phyloP scores from a whole-genome alignment of 2,329 filamentous ascomycete species.

The Septoria linicola region DNA sequence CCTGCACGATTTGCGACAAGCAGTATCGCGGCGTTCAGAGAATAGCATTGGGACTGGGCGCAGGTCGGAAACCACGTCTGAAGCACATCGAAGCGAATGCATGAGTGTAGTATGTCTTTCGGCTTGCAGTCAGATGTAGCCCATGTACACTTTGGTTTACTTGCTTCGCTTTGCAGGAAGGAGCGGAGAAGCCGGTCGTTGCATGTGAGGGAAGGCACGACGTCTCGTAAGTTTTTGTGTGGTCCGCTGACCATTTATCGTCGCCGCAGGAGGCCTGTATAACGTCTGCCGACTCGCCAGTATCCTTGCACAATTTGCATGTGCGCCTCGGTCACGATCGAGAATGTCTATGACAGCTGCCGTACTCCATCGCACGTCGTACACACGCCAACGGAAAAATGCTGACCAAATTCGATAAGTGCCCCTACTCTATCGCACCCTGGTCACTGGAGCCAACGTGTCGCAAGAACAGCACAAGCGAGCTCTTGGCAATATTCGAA shows the following conservation, averaged over 20 bases:
- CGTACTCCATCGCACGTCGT: not conserved
- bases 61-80: not conserved
- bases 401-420: not conserved
- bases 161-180: not conserved
- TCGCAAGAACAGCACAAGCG: slow-evolving; percentile 4
- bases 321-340: slow-evolving; percentile 2
- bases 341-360: not conserved
- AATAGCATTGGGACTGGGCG: slow-evolving; percentile 9
- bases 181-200: no score
- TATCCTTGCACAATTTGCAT: not conserved
- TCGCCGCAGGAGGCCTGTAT: not conserved
- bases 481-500: slow-evolving; percentile 11
- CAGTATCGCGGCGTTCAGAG: slow-evolving; percentile 8
- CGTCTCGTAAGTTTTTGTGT: not conserved
- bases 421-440: not conserved
- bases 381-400: slow-evolving; percentile 2
- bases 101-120: slow-evolving; percentile 6
- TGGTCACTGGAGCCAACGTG: not conserved
- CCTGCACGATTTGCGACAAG: slow-evolving; percentile 3
- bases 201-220: not conserved
- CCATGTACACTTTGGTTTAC: not conserved
- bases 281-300: not conserved
- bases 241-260: not conserved
- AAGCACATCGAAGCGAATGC: slow-evolving; percentile 4
- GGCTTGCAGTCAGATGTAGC: slow-evolving; percentile 6